Percentiles rank a stretch among this genome's conserved stretches.
Conservation (phyloP, 352 stramenopile genomes). For the Poterioochromonas sp. region DNA sequence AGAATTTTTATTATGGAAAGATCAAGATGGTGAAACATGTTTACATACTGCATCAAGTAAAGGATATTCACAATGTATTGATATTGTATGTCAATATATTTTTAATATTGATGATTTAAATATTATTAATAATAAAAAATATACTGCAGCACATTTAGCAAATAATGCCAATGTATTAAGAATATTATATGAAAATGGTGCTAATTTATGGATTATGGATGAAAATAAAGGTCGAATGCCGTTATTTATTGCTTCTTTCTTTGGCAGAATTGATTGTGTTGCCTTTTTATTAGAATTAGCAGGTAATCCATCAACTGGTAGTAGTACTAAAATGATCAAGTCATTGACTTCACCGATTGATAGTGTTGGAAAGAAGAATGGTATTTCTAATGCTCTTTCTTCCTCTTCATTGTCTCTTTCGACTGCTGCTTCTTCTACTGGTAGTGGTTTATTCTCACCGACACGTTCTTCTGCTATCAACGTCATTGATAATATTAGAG, state of each 20-base stretch:
- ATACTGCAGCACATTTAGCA: slow-evolving; percentile 18
- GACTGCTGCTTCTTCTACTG: not conserved
- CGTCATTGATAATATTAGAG: not conserved
- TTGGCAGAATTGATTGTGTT: slow-evolving; percentile 18
- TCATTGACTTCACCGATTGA: no score
- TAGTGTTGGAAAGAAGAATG: no score
- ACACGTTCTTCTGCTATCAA: no score
- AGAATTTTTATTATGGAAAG: slow-evolving; percentile 20
- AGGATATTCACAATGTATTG: slow-evolving; percentile 3
- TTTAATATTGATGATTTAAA: slow-evolving; percentile 26
- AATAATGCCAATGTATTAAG: slow-evolving; percentile 1
- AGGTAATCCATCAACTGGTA: no score
- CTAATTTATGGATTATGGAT: slow-evolving; percentile 25
- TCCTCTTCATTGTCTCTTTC: not conserved
- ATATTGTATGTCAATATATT: not conserved
- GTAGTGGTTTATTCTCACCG: not conserved
- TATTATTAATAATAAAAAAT: slow-evolving; percentile 21
- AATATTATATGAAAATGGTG: slow-evolving; percentile 29
- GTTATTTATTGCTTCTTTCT: slow-evolving; percentile 29
- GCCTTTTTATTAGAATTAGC: slow-evolving; percentile 9
- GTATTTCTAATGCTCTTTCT: no score
- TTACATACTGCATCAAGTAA: slow-evolving; percentile 3
- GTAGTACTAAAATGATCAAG: not conserved
- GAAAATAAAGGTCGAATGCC: slow-evolving; percentile 1
- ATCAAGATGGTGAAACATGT: slow-evolving; percentile 20